phyloP scores from a whole-genome alignment of 2,329 filamentous ascomycete species.

The Fusarium lyarnte region DNA sequence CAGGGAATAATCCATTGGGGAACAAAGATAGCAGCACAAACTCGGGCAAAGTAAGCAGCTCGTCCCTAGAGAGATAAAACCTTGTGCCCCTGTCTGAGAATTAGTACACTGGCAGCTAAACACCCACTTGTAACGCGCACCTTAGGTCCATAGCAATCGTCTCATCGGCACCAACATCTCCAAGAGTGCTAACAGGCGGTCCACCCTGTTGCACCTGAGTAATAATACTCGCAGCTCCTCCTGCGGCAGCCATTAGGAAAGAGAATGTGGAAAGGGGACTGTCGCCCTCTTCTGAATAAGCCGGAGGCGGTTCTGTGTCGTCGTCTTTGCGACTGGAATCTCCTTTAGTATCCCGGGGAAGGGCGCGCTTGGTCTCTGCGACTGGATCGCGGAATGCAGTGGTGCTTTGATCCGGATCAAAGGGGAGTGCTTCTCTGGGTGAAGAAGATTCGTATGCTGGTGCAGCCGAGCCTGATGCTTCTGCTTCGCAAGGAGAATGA shows the following conservation, averaged over 20 bases:
- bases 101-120: conserved; percentile 33
- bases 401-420: conserved; percentile 49
- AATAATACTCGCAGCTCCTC: conserved; percentile 97
- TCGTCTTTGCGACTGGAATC: conserved; percentile 78
- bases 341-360: conserved; percentile 83
- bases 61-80: conserved; percentile 93
- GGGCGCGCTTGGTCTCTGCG: conserved; percentile 84
- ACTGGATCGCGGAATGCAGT: conserved; percentile 60
- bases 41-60: conserved; percentile 93
- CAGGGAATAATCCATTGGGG: conserved; percentile 96
- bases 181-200: conserved; percentile 87
- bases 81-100: conserved; percentile 76
- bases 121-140: conserved; percentile 59
- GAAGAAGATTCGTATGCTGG: conserved; percentile 63
- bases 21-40: conserved; percentile 98
- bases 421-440: conserved; percentile 48
- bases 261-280: conserved; percentile 92
- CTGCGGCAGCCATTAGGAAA: conserved; percentile 97
- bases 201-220: conserved; percentile 97
- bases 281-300: conserved; percentile 94
- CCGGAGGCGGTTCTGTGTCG: conserved; percentile 92
- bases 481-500: conserved; percentile 38
- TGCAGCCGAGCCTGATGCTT: conserved; percentile 55
- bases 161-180: conserved; percentile 89
- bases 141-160: conserved; percentile 94